Evolutionary conservation across 2,329 filamentous ascomycete species (phyloP), one percentile per base, ranked within the genome.

Genomic region (Fusarium pininemorale): DNA sequence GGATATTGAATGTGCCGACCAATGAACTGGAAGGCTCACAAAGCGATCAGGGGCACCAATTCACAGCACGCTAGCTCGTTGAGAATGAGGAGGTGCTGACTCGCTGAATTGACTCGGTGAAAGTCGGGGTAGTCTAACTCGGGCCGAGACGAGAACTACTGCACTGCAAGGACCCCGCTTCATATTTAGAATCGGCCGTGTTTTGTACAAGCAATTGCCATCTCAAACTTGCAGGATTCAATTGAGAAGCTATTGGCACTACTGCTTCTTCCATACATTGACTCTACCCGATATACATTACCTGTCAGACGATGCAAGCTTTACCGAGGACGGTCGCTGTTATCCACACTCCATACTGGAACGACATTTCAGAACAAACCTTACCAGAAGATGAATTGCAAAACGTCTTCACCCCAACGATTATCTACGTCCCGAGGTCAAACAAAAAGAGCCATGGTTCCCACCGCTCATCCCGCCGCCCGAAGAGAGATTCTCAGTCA

Each of bases 311-410:
- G 0, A 47, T 47, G 44, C 26, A 28, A 47, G 13, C 24, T 22
- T 15, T 47, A 15, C 26, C 8, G 18, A 28, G 24, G 1, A 47
- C 3, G 6, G 13, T 47, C 0, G 44, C 44, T 5, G 44, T 47
- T 3, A 6, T 47, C 0, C 44, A 47, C 5, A 47, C 44, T 14
- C 44, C 44, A 7, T 22, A 22, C 26, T 47, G 44, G 44, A 47
- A 28, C 26, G 8, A n/a, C n/a, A n/a, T 0, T 0, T 3, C 26
- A 3, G 26, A 47, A 3, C 24, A 28, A 7, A 20, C 1, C 3
- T 7, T 3, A 28, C 44, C 44, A 5, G 44, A 47, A 22, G 44
- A 28, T 15, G 44, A 47, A 47, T 7, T 22, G 1, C 6, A 47
- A 6, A 2, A 47, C 1, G 8, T 11, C 18, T 15, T 3, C 3